Conservation (phyloP, 306 rosid genomes). For the Cucurbita ficifolia region DNA sequence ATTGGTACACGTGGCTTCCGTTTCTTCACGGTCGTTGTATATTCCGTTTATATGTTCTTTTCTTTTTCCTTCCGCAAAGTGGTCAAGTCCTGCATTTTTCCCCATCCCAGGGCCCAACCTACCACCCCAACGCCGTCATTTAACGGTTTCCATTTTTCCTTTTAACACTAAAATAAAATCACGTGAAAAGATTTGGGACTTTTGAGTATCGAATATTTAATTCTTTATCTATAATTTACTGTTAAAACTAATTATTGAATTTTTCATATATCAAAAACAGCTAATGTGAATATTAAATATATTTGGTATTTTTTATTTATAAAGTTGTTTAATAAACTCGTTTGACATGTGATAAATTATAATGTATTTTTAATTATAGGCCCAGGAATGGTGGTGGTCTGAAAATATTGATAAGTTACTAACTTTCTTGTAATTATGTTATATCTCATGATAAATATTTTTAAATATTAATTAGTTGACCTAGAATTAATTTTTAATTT, state of each 20-base stretch:
- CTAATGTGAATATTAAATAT: neutral
- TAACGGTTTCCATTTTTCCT: neutral
- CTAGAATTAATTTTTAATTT: too few species aligned
- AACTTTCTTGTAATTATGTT: too few species aligned
- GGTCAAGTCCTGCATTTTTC: neutral
- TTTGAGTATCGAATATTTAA: neutral
- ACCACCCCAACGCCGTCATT: neutral
- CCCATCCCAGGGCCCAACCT: neutral
- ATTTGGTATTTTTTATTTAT: neutral
- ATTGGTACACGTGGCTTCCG: neutral
- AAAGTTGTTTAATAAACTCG: neutral
- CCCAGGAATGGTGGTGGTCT: too few species aligned
- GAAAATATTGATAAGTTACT: too few species aligned
- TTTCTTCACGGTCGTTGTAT: neutral
- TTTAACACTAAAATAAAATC: neutral
- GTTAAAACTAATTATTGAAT: neutral
- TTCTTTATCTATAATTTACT: neutral
- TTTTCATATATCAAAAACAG: neutral
- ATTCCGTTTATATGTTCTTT: neutral
- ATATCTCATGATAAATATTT: too few species aligned
- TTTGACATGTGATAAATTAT: neutral
- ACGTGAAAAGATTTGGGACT: constrained; percentile 1
- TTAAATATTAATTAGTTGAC: too few species aligned
- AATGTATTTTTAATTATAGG: too few species aligned
- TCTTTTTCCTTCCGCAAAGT: neutral